phyloP scores from a whole-genome alignment of 176 grass and related monocot genomes.

The Urochloa ruziziensis region DNA sequence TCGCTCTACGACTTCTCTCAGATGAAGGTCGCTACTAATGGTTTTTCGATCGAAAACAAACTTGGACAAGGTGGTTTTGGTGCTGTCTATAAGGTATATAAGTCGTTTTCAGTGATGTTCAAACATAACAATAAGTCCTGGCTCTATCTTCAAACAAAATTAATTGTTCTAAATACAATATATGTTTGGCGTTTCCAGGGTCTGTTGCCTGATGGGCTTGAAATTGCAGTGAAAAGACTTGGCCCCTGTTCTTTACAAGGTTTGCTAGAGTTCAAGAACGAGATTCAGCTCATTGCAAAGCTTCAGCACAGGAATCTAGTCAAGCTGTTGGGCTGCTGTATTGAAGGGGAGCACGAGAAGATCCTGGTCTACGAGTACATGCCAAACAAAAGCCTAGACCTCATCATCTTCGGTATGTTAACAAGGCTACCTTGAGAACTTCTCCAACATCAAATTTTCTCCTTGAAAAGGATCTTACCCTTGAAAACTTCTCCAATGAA shows the following conservation, averaged over 20 bases:
- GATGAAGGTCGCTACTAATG: constrained; percentile 42
- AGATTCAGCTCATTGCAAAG: constrained; percentile 33
- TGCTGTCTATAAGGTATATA: constrained; percentile 65
- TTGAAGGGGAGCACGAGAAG: constrained; percentile 38
- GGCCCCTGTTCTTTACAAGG: constrained; percentile 32
- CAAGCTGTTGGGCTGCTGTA: constrained; percentile 28
- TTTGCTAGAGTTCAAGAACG: constrained; percentile 43
- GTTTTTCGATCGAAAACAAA: constrained; percentile 58
- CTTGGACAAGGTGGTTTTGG: constrained; percentile 80
- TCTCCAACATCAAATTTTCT: neutral
- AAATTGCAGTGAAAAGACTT: constrained; percentile 12
- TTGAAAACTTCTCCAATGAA: neutral
- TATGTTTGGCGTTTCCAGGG: neutral
- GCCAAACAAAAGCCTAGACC: constrained; percentile 62
- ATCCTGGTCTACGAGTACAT: constrained; percentile 53
- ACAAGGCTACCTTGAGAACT: neutral
- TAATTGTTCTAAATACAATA: neutral
- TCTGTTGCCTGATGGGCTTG: neutral
- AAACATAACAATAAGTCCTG: neutral
- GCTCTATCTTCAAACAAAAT: neutral
- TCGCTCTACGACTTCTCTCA: constrained; percentile 38
- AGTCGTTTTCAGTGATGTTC: neutral
- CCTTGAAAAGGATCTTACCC: neutral
- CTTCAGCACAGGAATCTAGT: constrained; percentile 39
- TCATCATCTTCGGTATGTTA: constrained; percentile 45